Base-by-base conservation (phyloP, 371 early-diverging fungal genomes). In the Mucor irregularis region DNA sequence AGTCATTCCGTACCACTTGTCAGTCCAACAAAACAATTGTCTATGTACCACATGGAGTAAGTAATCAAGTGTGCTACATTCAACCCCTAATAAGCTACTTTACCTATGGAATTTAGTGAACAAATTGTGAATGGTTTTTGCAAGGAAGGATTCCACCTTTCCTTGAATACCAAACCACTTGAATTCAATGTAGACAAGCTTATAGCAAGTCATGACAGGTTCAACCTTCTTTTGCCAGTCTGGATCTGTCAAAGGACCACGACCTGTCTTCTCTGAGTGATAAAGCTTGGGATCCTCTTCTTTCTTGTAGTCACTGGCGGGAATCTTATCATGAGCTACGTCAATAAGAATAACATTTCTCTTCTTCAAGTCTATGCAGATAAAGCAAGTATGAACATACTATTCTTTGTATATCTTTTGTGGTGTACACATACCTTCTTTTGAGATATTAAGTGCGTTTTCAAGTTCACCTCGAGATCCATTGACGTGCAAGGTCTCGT, bases 161-260 rank as follows among this genome's bases (percentile, higher is more conserved):
- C 61, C 69, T 58, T 88, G 88, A 38, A 88, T 48, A 2, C 87
- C 87, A 58, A 82, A 86, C 84, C 85, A 87, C 50, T 76, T 80
- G 67, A 89, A 89, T 66, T 89, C 87, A 19, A 81, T 84, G 21
- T 84, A 86, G 19, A 88, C 83, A 50, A 87, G 69, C 58, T 89
- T 89, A 61, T 89, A 89, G 65, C 88, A 87, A 5, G 88, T 88
- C 89, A 89, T 89, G 14, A 83, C 80, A 10, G 89, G 89, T 16
- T 82, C 82, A 48, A 76, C 79, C 0, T 71, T 81, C 60, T 82
- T 63, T 58, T 70, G 49, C 66, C 62, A 62, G 16, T 58, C 24
- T 19, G 63, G 62, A 26, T 61, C 63, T 9, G 55, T 73, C 35
- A 89, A 68, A 45, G 88, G 89, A 26, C 89, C 89, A 60, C 89